Base-by-base conservation (phyloP, 2,329 filamentous ascomycete genomes). In the Exophiala phaeomuriformis region DNA sequence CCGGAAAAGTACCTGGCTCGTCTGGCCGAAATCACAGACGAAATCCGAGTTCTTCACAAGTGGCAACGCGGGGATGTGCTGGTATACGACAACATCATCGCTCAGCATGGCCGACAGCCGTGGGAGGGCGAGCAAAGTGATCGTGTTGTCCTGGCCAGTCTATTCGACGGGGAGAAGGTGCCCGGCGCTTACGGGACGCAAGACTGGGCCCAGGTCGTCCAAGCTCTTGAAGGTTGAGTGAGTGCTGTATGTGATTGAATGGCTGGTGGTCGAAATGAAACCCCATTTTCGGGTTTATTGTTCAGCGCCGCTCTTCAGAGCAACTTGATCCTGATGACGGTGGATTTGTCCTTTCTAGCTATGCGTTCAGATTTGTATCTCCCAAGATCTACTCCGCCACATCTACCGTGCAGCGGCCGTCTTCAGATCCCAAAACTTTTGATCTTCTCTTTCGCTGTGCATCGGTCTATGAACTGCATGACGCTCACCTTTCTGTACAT, bases 31-130 rank as follows among this genome's bases (percentile, higher is more conserved):
- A 74, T 76, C 36, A 76, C 74, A 8, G 73, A 77, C 53, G 72
- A 76, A 55, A 75, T 76, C 48, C 69, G 73, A 3, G 74, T 77
- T 12, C 59, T 77, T 49, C 75, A 77, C 60, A 68, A 67, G 46
- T 77, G 74, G 75, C 63, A 76, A 61, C 63, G 64, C 8, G 73
- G 74, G 0, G 75, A 77, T 64, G 72, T 77, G 3, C 63, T 77
- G 7, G 72, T 77, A 0, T 77, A 69, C 62, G 74, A 77, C 59
- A 77, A 77, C 60, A 61, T 73, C 10, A 70, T 77, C 62, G 69
- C 73, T 1, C 75, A 77, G 64, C 74, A 77, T 65, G 74, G 74
- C 2, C 65, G 75, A 48, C 65, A 77, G 62, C 74, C 74, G 0
- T 77, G 74, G 75, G 63, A 70, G 49, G 74, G 74, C 3, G 68